Evolutionary conservation across 768 basidiomycete genomes (phyloP), one percentile per base, ranked within the genome.

Genomic region (Tephrocybe sp.): DNA sequence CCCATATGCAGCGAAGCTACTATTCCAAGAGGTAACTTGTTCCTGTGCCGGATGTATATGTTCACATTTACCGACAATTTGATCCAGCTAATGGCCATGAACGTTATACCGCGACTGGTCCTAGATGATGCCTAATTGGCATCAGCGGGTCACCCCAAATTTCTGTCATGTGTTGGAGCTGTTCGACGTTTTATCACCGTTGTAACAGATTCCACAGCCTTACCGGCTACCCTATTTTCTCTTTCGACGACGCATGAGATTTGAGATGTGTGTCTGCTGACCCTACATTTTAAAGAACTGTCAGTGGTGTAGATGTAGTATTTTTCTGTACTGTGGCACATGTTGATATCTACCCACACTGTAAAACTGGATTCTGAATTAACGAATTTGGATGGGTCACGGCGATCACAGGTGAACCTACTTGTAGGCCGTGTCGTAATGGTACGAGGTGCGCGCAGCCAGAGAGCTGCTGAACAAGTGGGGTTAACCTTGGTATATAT

Each of bases 1-100:
- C 47, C 95, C 95, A 1, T 98, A 97, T 64, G 94, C 94, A 8
- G 94, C 94, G 44, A 97, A 98, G 67, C 61, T 94, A 52, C 70
- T 94, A 22, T 93, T 94, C 74, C 91, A 92, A 67, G 91, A 93
- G 81, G 90, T 87, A 57, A n/a, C 21, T 79, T 62, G 23, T 27
- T 36, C 37, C 37, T 36, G 4, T 19, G 6, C 30, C 24, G 19
- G 33, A 37, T 47, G 19, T 38, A 18, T 31, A n/a, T 34, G 16
- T 42, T 21, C 29, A 40, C 30, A 16, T 30, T 53, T 15, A 47
- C 27, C 24, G 34, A 37, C 34, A 18, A 12, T 33, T 51, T 30
- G 29, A 36, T 33, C 39, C 45, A 95, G 91, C 69, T 97, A 60
- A 92, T 95, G 91, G 93, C 92, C 9, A 97, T 97, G 94, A 95